Base-by-base conservation (phyloP, 2,329 filamentous ascomycete genomes). In the Epichloe sp. region DNA sequence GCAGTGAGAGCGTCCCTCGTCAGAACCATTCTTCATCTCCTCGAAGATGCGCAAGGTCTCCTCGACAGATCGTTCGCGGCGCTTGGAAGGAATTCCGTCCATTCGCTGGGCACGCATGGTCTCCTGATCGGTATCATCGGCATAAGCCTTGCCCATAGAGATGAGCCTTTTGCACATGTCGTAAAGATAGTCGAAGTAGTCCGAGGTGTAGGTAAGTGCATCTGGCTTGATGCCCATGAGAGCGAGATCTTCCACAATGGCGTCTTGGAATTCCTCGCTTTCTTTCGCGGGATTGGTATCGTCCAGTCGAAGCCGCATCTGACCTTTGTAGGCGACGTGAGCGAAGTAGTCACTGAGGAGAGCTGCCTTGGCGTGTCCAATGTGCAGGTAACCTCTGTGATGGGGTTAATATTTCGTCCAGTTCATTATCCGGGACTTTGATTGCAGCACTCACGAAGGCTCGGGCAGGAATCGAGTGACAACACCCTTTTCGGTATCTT, bases 201-300 rank as follows among this genome's bases (percentile, higher is more conserved):
- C 90, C 61, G 87, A 94, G 2, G 93, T 96, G 72, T 91, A 94
- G 17, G 87, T 88, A 53, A 90, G 77, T 57, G 79, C 78, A 68
- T 96, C 91, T 21, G 90, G 87, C 70, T 86, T 87, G 68, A 98
- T 87, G 34, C 90, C 91, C 77, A 98, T 88, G 49, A 97, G 77
- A 47, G 83, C 82, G 48, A 96, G 78, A 68, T 98, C 93, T 71
- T 95, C 85, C 40, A 95, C 75, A 55, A 98, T 98, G 5, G 89
- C 79, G 69, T 97, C 89, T 66, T 97, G 85, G 66, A 85, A 98
- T 71, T 97, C 93, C 66, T 91, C 83, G 74, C 95, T 96, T 76
- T 98, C 93, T 68, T 97, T 97, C 54, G 86, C 83, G 7, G 93
- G 93, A 70, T 98, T 98, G 52, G 93, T 98, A 64, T 98, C 93